These are phyloP conservation scores for Trichomonascaceae sp. DNA, from an alignment of 1,139 yeast genomes.

Conservation along the genomic window DNA sequence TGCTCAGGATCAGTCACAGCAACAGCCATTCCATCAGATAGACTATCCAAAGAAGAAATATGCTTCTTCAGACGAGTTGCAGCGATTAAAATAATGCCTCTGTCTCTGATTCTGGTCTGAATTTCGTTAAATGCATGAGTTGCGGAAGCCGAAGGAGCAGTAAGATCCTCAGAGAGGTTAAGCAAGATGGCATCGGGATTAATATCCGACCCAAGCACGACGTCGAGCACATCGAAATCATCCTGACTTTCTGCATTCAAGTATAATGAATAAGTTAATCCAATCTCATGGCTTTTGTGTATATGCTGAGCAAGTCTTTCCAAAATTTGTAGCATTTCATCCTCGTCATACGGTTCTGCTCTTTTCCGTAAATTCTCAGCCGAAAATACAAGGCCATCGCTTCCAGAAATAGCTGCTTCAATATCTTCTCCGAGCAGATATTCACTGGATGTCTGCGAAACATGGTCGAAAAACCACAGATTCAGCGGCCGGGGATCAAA, in stretches of 20 bases:
- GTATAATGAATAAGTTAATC: slow-evolving; percentile 4
- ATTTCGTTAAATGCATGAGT: neutral
- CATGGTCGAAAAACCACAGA: slow-evolving; percentile 17
- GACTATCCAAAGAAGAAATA: neutral
- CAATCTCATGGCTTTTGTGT: slow-evolving; percentile 5
- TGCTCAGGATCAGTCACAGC: neutral
- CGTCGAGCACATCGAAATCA: neutral
- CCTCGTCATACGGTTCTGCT: neutral
- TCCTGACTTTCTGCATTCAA: neutral
- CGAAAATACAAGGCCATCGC: slow-evolving; percentile 22
- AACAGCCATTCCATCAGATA: neutral
- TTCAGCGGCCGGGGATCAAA: slow-evolving; percentile 21
- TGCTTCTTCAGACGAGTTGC: neutral
- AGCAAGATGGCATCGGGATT: slow-evolving; percentile 9
- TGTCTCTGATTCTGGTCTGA: neutral
- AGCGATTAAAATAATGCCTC: neutral
- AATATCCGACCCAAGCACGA: neutral
- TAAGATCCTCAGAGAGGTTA: neutral
- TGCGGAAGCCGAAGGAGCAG: neutral
- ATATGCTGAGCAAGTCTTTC: neutral
- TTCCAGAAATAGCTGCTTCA: slow-evolving; percentile 25
- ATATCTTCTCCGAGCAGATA: slow-evolving; percentile 23
- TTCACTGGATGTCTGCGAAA: slow-evolving; percentile 7
- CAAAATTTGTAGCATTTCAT: neutral
- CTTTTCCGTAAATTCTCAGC: slow-evolving; percentile 5